A percentile compares a stretch with the other conserved stretches of the same genome.
These are phyloP conservation scores for Artemisia tridentata DNA, from an alignment of 129 eudicot species.

Conservation along the genomic window DNA sequence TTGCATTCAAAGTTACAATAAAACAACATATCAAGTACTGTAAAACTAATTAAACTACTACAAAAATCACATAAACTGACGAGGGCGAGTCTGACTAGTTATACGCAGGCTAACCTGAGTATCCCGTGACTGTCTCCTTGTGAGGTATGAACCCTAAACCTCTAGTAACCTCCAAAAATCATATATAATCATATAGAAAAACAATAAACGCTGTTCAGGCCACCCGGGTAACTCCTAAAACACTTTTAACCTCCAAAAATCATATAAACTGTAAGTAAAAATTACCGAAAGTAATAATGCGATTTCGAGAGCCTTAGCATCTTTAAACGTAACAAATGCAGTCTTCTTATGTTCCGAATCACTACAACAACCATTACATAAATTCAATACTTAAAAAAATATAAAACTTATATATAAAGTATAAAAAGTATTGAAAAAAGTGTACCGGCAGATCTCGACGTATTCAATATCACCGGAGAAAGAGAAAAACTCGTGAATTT, in stretches of 20 bases:
- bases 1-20: too few species aligned
- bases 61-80: too few species aligned
- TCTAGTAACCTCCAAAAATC: too few species aligned
- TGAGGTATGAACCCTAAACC: too few species aligned
- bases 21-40: too few species aligned
- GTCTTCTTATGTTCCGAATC: slow-evolving; percentile 60
- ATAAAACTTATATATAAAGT: background rate
- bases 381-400: slow-evolving; percentile 9
- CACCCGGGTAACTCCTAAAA: too few species aligned
- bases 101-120: too few species aligned
- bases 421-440: background rate
- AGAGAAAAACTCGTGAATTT: slow-evolving; percentile 91
- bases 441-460: slow-evolving; percentile 77
- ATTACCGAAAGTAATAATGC: slow-evolving; percentile 86
- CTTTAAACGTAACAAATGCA: slow-evolving; percentile 91
- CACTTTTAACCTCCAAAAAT: too few species aligned
- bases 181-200: too few species aligned
- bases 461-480: slow-evolving; percentile 89
- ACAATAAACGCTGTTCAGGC: too few species aligned
- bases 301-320: slow-evolving; percentile 88
- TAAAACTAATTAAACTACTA: background rate
- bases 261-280: background rate
- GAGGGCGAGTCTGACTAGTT: too few species aligned
- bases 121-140: too few species aligned
- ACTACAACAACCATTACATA: slow-evolving; percentile 35